Evolutionary conservation across 1,284 basidiomycete species (phyloP).

Genomic region (Pseudozyma hubeiensis): DNA sequence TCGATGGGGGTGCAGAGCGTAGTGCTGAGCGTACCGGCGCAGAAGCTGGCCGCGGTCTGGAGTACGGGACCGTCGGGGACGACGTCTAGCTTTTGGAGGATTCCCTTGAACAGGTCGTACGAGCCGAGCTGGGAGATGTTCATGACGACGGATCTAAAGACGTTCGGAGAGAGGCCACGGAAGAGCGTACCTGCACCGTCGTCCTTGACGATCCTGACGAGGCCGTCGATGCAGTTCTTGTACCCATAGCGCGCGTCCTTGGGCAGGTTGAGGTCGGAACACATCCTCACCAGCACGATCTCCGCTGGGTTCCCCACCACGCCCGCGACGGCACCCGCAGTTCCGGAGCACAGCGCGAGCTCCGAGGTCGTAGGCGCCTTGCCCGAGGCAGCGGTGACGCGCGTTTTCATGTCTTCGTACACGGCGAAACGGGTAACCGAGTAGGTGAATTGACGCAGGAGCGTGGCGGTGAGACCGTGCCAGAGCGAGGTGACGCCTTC

Average conservation of each 20-base stretch:
- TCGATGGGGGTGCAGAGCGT: conserved; percentile 66
- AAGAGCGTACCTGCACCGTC: conserved; percentile 71
- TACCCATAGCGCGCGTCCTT: conserved; percentile 65
- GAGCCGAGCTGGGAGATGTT: conserved; percentile 69
- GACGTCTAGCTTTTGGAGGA: conserved; percentile 66
- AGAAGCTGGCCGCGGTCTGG: conserved; percentile 46
- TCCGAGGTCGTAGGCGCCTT: conserved; percentile 25
- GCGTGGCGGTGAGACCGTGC: conserved; percentile 63
- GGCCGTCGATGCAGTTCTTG: conserved; percentile 71
- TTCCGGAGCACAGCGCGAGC: conserved; percentile 58
- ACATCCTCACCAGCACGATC: conserved; percentile 71
- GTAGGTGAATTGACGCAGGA: conserved; percentile 67
- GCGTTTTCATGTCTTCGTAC: conserved; percentile 64
- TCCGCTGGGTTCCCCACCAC: conserved; percentile 71
- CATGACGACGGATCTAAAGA: conserved; percentile 72
- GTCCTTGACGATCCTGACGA: conserved; percentile 71
- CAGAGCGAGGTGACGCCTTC: conserved; percentile 64
- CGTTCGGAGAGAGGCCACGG: conserved; percentile 72
- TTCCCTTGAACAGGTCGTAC: conserved; percentile 73
- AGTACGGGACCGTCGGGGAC: conserved; percentile 70
- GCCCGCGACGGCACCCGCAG: conserved; percentile 63
- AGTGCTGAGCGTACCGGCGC: conserved; percentile 73
- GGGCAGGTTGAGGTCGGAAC: conserved; percentile 68
- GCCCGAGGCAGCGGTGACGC: conserved; percentile 25
- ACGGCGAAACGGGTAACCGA: conserved; percentile 66